Evolutionary conservation across 352 stramenopile species (phyloP).

Genomic region (Plasmopara muralis): DNA sequence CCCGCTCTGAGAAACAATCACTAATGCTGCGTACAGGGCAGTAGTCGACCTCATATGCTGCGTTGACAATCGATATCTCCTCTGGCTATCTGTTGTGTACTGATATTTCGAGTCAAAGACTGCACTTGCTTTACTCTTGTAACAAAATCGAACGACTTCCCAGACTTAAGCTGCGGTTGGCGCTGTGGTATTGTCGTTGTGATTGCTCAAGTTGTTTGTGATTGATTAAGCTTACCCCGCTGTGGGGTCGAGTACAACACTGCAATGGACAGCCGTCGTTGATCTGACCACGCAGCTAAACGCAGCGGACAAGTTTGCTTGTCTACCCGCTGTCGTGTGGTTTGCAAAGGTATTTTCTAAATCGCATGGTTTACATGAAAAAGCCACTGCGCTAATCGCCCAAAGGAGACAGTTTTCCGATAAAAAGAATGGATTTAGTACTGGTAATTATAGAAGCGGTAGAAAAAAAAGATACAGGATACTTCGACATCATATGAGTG

Average conservation of each 20-base stretch:
- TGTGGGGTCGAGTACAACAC: neutral
- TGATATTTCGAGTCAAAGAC: conserved; percentile 2
- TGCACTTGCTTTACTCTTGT: conserved; percentile 3
- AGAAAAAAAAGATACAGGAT: too few relatives aligned
- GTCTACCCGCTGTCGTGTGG: conserved; percentile 5
- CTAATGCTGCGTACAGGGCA: conserved; percentile 12
- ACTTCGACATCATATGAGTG: too few relatives aligned
- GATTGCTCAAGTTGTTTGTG: neutral
- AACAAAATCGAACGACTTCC: neutral
- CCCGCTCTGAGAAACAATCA: conserved; percentile 1
- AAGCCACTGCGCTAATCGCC: neutral
- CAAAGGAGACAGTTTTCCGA: too few relatives aligned
- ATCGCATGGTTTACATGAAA: neutral
- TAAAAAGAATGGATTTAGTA: too few relatives aligned
- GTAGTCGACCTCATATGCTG: conserved; percentile 18
- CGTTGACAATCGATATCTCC: neutral
- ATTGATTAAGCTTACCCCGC: neutral
- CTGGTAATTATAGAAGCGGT: too few relatives aligned
- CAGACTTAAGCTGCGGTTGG: neutral
- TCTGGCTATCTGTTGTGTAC: conserved; percentile 2
- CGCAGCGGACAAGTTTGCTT: neutral
- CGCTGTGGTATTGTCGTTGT: neutral
- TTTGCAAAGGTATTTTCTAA: neutral
- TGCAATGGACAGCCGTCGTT: neutral
- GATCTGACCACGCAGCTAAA: conserved; percentile 2